A percentile compares a stretch with the other conserved stretches of the same genome.
Evolutionary conservation across 1,139 yeast genomes (phyloP).

Genomic region (Diutina sp.): DNA sequence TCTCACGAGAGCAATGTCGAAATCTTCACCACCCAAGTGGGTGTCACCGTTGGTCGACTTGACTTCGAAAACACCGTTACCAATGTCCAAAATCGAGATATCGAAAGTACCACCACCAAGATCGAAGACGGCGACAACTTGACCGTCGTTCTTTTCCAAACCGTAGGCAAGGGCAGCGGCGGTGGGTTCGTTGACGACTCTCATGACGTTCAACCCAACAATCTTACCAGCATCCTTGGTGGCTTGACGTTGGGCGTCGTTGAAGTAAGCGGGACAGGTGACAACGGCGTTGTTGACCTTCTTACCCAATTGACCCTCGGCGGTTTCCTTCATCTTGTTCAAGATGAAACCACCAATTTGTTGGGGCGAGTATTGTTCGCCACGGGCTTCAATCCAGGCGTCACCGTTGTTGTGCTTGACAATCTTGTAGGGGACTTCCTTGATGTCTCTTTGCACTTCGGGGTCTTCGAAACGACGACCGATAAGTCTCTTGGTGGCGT

Average conservation of each 20-base stretch:
- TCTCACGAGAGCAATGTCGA: conserved; percentile 75
- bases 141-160: conserved; percentile 66
- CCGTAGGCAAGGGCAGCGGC: conserved; percentile 99
- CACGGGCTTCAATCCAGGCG: conserved; percentile 98
- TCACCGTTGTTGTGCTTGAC: conserved; percentile 95
- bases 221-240: conserved; percentile 98
- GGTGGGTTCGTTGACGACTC: conserved; percentile 98
- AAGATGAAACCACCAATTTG: conserved; percentile 96
- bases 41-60: conserved; percentile 86
- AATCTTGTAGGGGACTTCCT: conserved; percentile 95
- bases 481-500: conserved; percentile 96
- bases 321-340: conserved; percentile 96
- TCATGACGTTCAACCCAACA: conserved; percentile 88
- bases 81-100: conserved; percentile 74
- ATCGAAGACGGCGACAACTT: conserved; percentile 75
- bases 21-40: conserved; percentile 88
- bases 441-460: conserved; percentile 94
- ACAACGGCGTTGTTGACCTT: conserved; percentile 80
- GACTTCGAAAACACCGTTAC: conserved; percentile 81
- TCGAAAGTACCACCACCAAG: conserved; percentile 88
- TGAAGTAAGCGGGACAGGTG: conserved; percentile 96
- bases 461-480: conserved; percentile 96
- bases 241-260: conserved; percentile 97
- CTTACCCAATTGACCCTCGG: conserved; percentile 84
- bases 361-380: conserved; percentile 88